Evolutionary conservation across 345 rosid genomes (phyloP).

Genomic region (Heritiera fomes): DNA sequence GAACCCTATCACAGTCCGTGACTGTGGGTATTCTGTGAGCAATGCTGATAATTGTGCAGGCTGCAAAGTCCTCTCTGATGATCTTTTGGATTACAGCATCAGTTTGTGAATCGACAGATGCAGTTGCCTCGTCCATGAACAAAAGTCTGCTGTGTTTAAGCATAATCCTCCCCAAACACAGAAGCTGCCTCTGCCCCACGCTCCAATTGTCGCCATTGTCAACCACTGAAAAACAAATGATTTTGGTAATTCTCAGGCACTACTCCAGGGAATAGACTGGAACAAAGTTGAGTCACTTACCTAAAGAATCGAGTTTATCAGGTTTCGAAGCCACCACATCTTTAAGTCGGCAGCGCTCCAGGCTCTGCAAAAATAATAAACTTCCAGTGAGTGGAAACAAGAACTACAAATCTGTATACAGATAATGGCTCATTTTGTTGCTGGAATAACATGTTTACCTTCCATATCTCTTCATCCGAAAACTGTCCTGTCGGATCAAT

Average conservation of each 20-base stretch:
- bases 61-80: slow-evolving; percentile 80
- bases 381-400: not conserved
- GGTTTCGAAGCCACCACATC: slow-evolving; percentile 72
- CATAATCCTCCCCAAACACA: slow-evolving; percentile 89
- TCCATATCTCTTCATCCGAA: slow-evolving; percentile 91
- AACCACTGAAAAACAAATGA: slow-evolving; percentile 48
- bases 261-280: not conserved
- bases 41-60: slow-evolving; percentile 88
- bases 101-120: slow-evolving; percentile 92
- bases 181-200: slow-evolving; percentile 94
- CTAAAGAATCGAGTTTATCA: slow-evolving; percentile 77
- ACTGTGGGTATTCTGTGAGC: slow-evolving; percentile 97
- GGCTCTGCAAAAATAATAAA: slow-evolving; percentile 49
- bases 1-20: slow-evolving; percentile 88
- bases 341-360: slow-evolving; percentile 88
- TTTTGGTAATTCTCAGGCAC: not conserved
- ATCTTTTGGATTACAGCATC: slow-evolving; percentile 86
- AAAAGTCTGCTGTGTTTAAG: slow-evolving; percentile 74
- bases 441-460: slow-evolving; percentile 42
- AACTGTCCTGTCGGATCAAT: slow-evolving; percentile 78
- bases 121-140: slow-evolving; percentile 96
- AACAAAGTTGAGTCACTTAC: slow-evolving; percentile 29
- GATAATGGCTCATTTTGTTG: not conserved
- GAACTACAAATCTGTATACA: no score
- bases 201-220: slow-evolving; percentile 98